Percentiles rank a stretch among this genome's conserved stretches.
Evolutionary conservation across 2,329 filamentous ascomycete genomes (phyloP).

Genomic region (Colletotrichum sp.): DNA sequence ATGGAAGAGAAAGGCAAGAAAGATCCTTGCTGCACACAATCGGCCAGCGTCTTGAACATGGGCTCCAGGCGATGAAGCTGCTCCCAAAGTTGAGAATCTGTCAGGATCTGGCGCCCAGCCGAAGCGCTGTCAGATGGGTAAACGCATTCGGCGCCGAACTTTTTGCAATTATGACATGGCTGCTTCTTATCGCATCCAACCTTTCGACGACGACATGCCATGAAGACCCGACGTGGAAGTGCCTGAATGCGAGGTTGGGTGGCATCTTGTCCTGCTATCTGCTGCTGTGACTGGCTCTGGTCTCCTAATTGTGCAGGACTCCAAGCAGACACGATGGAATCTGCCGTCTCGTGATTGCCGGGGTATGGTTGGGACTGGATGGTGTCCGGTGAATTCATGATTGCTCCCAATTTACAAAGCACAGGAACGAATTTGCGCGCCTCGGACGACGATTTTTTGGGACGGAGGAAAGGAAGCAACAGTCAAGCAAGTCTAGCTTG

Average conservation of each 20-base stretch:
- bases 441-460: not conserved
- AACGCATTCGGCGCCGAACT: not conserved
- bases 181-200: not conserved
- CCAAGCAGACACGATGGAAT: not conserved
- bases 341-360: not conserved
- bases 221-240: not conserved
- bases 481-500: not conserved
- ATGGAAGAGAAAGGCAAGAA: not conserved
- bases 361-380: not conserved
- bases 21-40: not conserved
- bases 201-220: not conserved
- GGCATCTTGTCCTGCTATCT: not conserved
- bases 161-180: not conserved
- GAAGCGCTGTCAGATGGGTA: not conserved
- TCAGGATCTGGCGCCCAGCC: not conserved
- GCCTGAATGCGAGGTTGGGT: not conserved
- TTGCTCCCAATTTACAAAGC: not conserved
- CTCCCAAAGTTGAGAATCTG: not conserved
- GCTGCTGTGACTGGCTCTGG: not conserved
- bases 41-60: not conserved
- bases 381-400: not conserved
- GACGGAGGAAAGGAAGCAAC: not conserved
- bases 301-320: not conserved
- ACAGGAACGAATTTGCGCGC: not conserved
- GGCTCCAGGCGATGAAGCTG: not conserved